Evolutionary conservation across 148 eudicot genomes (phyloP).

Genomic region (Heliamphora exappendiculata): DNA sequence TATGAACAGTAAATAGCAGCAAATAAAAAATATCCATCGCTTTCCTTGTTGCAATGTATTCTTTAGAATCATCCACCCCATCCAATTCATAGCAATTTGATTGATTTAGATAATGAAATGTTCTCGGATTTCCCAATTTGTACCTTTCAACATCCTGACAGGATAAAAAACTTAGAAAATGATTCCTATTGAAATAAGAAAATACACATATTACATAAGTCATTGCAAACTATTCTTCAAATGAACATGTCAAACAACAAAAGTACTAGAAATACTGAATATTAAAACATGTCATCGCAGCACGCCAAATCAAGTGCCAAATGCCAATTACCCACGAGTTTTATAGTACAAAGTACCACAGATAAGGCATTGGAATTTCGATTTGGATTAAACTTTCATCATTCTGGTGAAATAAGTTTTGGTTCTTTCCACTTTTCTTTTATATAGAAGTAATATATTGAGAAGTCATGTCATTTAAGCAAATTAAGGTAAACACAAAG

Average conservation of each 20-base stretch:
- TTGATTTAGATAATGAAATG: slow-evolving; percentile 23
- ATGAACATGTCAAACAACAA: neutral
- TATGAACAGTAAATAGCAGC: slow-evolving; percentile 15
- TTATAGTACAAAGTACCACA: neutral
- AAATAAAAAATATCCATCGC: slow-evolving; percentile 93
- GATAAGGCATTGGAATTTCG: neutral
- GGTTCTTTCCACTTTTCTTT: neutral
- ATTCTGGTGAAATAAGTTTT: too few species aligned
- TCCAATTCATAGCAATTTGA: slow-evolving; percentile 81
- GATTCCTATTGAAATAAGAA: neutral
- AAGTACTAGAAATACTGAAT: neutral
- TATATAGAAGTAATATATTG: too few species aligned
- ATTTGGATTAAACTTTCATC: too few species aligned
- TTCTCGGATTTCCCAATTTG: too few species aligned
- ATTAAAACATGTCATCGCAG: neutral
- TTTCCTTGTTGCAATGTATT: slow-evolving; percentile 75
- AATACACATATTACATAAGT: neutral
- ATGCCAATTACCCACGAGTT: neutral
- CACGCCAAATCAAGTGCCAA: neutral
- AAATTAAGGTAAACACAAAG: too few species aligned
- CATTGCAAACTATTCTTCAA: neutral
- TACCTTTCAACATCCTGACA: slow-evolving; percentile 31
- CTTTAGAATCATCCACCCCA: slow-evolving; percentile 80
- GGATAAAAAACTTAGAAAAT: slow-evolving; percentile 20
- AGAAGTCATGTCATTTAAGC: too few species aligned